Conservation (phyloP, 768 basidiomycete species). For the Lyophyllum decastes region DNA sequence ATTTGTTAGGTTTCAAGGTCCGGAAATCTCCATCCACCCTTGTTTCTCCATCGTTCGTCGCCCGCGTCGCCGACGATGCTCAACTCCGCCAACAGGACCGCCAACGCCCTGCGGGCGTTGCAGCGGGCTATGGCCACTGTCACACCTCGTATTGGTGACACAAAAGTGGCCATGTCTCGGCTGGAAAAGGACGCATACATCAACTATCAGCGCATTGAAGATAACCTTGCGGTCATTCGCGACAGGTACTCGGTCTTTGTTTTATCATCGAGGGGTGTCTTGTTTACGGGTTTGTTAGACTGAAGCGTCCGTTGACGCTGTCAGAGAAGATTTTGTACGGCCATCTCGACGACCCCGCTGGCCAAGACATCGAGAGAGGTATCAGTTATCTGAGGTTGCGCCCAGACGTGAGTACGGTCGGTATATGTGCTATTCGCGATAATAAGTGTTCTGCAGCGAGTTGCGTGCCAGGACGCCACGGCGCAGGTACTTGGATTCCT, state of each 20-base stretch:
- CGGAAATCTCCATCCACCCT: constrained; percentile 31
- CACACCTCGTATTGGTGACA: constrained; percentile 80
- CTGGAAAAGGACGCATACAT: constrained; percentile 83
- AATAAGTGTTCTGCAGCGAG: constrained; percentile 53
- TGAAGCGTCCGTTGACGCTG: constrained; percentile 87
- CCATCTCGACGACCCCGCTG: constrained; percentile 92
- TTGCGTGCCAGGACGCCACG: constrained; percentile 90
- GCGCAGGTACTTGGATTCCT: constrained; percentile 58
- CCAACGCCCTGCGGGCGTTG: constrained; percentile 51
- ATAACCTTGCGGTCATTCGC: constrained; percentile 89
- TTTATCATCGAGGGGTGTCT: not conserved
- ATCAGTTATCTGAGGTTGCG: constrained; percentile 95
- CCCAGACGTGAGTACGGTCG: constrained; percentile 76
- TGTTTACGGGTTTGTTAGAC: constrained; percentile 41
- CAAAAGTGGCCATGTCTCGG: constrained; percentile 86
- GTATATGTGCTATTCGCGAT: not conserved
- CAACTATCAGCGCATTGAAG: constrained; percentile 97
- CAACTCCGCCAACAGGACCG: constrained; percentile 55
- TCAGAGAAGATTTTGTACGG: constrained; percentile 99
- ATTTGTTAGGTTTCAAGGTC: constrained; percentile 35
- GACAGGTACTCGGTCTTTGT: constrained; percentile 54
- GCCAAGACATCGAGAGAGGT: constrained; percentile 90
- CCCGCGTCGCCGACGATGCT: constrained; percentile 57
- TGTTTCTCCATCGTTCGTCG: constrained; percentile 25
- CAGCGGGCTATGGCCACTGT: constrained; percentile 82